Evolutionary conservation across 2,329 filamentous ascomycete species (phyloP).

Genomic region (Coniochaeta sp.): DNA sequence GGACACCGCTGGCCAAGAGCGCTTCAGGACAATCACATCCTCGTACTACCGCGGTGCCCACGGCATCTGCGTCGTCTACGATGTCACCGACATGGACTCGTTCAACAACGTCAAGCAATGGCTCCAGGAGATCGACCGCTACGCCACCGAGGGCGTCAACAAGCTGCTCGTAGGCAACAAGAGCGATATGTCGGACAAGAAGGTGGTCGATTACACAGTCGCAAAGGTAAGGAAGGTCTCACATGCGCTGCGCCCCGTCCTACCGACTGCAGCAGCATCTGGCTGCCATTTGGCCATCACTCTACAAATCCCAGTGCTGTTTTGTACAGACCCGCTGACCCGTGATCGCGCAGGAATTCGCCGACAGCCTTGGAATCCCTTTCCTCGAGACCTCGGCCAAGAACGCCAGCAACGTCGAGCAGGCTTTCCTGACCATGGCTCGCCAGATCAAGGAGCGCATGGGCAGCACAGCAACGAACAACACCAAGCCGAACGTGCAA

Average conservation of each 20-base stretch:
- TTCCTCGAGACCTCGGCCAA: constrained; percentile 99
- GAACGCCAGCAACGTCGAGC: constrained; percentile 99
- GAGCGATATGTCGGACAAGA: constrained; percentile 99
- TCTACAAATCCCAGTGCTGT: background rate
- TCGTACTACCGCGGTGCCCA: constrained; percentile 99
- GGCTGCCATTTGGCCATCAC: background rate
- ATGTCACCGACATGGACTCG: constrained; percentile 99
- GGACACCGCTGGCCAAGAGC: constrained; percentile 98
- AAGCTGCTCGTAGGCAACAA: constrained; percentile 99
- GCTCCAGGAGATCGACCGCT: constrained; percentile 99
- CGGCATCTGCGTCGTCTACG: constrained; percentile 99
- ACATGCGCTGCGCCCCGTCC: background rate
- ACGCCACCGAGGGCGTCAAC: constrained; percentile 98
- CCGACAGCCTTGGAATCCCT: constrained; percentile 95
- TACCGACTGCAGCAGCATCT: background rate
- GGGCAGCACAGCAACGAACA: constrained; percentile 90
- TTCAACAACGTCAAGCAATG: constrained; percentile 99
- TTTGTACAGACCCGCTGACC: background rate
- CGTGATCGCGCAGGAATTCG: constrained; percentile 72
- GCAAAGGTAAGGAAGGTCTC: constrained; percentile 65
- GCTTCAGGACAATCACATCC: constrained; percentile 98
- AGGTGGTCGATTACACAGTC: constrained; percentile 98
- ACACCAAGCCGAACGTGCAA: constrained; percentile 97
- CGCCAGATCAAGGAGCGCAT: constrained; percentile 99
- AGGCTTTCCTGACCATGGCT: constrained; percentile 99